Conservation (phyloP, 2,329 filamentous ascomycete species). For the Hypomyces perniciosus region DNA sequence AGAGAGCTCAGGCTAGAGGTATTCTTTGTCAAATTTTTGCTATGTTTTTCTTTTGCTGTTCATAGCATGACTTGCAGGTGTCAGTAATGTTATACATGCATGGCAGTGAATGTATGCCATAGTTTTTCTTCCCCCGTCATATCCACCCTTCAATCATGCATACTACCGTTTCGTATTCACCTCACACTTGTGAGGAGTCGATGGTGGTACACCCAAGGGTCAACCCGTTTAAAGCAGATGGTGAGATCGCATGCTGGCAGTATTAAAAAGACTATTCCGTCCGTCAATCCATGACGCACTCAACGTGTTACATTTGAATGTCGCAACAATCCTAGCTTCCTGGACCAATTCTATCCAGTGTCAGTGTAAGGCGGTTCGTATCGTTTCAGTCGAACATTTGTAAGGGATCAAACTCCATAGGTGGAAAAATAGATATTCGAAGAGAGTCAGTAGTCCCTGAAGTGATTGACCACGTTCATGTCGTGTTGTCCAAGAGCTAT, state of each 20-base stretch:
- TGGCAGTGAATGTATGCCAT: too few relatives aligned
- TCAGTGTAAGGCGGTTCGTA: neutral
- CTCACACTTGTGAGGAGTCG: too few relatives aligned
- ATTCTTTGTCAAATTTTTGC: neutral
- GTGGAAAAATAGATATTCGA: neutral
- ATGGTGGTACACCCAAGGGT: neutral
- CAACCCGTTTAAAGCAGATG: neutral
- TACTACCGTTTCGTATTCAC: too few relatives aligned
- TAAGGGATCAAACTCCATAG: too few relatives aligned
- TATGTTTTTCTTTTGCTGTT: neutral
- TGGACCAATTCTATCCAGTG: neutral
- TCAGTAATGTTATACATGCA: neutral
- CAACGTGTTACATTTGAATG: too few relatives aligned
- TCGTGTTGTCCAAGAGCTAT: neutral
- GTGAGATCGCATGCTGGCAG: conserved; percentile 10
- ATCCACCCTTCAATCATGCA: too few relatives aligned
- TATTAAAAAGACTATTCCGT: neutral
- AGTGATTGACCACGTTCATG: neutral
- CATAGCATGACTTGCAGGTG: conserved; percentile 1
- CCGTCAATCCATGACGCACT: too few relatives aligned
- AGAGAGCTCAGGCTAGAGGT: neutral
- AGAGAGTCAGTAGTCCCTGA: neutral
- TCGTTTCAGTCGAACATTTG: too few relatives aligned
- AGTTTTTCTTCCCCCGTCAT: too few relatives aligned
- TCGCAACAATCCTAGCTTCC: too few relatives aligned